Evolutionary conservation across 2,329 filamentous ascomycete species (phyloP).

Genomic region (Thielaviopsis populi): DNA sequence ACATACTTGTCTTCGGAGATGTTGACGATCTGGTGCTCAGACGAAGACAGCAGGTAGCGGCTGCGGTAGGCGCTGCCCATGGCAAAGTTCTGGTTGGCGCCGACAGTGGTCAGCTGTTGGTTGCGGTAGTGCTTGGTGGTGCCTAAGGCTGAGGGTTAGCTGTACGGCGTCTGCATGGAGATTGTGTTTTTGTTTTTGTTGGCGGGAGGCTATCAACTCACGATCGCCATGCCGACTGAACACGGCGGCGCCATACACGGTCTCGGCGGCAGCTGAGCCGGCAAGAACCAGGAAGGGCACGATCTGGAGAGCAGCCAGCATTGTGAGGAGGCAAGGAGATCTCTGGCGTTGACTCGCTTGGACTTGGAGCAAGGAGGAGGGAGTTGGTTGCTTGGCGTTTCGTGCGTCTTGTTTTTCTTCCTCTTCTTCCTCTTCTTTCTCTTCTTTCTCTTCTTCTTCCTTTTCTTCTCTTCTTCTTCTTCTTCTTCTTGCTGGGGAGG

Average conservation of each 20-base stretch:
- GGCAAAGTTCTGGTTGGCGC: conserved; percentile 23
- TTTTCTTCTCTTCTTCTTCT: neutral
- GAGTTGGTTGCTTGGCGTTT: too few species aligned
- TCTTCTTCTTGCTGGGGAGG: neutral
- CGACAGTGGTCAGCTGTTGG: conserved; percentile 25
- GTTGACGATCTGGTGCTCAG: conserved; percentile 22
- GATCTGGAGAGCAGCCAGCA: conserved; percentile 5
- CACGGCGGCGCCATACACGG: conserved; percentile 24
- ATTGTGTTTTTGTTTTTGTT: neutral
- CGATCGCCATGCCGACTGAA: conserved; percentile 26
- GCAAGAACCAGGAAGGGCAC: conserved; percentile 12
- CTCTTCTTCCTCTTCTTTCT: neutral
- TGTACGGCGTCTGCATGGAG: neutral
- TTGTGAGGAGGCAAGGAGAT: neutral
- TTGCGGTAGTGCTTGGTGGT: conserved; percentile 25
- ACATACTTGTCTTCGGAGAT: conserved; percentile 25
- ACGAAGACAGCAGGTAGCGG: conserved; percentile 20
- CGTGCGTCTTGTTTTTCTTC: neutral
- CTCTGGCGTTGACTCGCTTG: neutral
- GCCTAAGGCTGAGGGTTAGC: conserved; percentile 18
- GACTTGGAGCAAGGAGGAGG: too few species aligned
- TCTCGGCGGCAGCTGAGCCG: conserved; percentile 22
- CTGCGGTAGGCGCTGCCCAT: conserved; percentile 20
- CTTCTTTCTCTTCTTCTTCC: neutral
- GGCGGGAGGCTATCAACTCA: conserved; percentile 18